Conservation (phyloP, 352 stramenopile genomes). For the Phytopythium litorale region DNA sequence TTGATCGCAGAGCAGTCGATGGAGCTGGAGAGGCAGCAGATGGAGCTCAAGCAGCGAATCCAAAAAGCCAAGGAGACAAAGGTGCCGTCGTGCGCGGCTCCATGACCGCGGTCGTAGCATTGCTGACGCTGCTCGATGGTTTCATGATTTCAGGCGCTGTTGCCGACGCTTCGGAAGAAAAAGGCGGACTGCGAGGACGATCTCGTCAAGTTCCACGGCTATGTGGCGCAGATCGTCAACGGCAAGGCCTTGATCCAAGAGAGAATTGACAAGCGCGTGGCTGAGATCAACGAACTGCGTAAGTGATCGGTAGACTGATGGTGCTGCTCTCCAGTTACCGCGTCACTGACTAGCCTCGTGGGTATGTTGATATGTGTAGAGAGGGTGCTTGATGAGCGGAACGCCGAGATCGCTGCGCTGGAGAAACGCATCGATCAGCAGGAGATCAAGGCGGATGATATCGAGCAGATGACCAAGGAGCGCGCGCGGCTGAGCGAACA, state of each 20-base stretch:
- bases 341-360: not conserved
- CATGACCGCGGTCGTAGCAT: not conserved
- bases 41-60: conserved; percentile 61
- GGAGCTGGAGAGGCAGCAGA: conserved; percentile 46
- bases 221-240: conserved; percentile 81
- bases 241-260: conserved; percentile 75
- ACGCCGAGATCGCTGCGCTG: conserved; percentile 63
- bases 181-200: conserved; percentile 86
- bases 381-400: conserved; percentile 30
- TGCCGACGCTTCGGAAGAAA: conserved; percentile 82
- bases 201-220: conserved; percentile 90
- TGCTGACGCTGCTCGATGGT: not conserved
- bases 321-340: not conserved
- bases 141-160: conserved; percentile 30
- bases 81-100: conserved; percentile 16
- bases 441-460: conserved; percentile 48
- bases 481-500: conserved; percentile 69
- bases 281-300: conserved; percentile 13
- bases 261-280: conserved; percentile 86
- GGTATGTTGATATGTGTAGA: conserved; percentile 20
- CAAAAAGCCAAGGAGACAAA: conserved; percentile 68
- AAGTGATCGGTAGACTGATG: not conserved
- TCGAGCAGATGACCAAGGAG: conserved; percentile 70
- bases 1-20: conserved; percentile 43
- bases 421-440: conserved; percentile 72